phyloP scores from a whole-genome alignment of 441 rosid genomes.

The Erodium moschatum region DNA sequence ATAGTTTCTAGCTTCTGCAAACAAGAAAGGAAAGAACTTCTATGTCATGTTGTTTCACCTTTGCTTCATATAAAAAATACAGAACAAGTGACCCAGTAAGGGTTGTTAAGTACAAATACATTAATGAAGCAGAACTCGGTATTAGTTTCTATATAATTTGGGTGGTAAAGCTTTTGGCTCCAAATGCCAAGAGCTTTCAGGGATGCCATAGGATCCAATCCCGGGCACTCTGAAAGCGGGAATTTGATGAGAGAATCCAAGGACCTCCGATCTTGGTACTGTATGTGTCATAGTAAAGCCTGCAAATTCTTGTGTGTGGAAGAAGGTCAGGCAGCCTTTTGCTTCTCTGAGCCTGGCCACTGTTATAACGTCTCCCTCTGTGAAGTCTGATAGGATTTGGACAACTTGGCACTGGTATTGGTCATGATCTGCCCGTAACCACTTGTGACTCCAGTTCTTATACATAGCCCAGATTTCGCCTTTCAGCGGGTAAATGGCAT shows the following conservation, averaged over 20 bases:
- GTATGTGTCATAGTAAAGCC: conserved; percentile 19
- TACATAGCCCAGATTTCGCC: conserved; percentile 27
- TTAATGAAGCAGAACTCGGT: background rate
- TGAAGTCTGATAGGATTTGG: conserved; percentile 16
- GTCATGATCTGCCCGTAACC: conserved; percentile 12
- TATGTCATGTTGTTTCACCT: background rate
- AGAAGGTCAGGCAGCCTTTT: conserved; percentile 24
- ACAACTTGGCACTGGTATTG: conserved; percentile 19
- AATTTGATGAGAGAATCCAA: conserved; percentile 23
- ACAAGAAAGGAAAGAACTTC: background rate
- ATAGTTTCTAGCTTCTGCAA: too few relatives aligned
- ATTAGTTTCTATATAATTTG: background rate
- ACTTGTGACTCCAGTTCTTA: conserved; percentile 17
- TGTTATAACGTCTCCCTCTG: conserved; percentile 17
- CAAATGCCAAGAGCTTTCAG: conserved; percentile 26
- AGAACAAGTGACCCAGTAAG: background rate
- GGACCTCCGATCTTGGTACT: conserved; percentile 19
- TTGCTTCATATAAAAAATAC: background rate
- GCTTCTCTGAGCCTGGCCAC: conserved; percentile 17
- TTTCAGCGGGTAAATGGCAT: conserved; percentile 20
- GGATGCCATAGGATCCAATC: conserved; percentile 19
- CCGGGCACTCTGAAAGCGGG: conserved; percentile 27
- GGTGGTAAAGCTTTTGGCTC: conserved; percentile 24
- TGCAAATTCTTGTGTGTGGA: conserved; percentile 16
- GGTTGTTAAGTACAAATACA: background rate